Evolutionary conservation across 176 grass and related monocot species (phyloP), one percentile per base, ranked within the genome.

Genomic region (Triticum urartu): DNA sequence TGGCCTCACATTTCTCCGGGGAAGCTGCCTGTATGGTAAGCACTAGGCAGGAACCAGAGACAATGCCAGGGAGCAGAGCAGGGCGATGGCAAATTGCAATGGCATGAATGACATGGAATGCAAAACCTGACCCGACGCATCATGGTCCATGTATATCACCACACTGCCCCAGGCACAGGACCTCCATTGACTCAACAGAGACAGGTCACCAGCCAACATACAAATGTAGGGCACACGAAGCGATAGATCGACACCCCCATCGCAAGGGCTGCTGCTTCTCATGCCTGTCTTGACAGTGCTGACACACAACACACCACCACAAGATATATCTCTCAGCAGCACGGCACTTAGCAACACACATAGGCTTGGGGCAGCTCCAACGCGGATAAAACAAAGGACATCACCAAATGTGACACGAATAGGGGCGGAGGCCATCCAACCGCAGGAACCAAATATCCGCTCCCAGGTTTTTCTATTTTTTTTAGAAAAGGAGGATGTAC

Each of bases 151-250:
- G 68, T 26, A 77, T 40, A 17, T 59, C 71, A 30, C 32, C 63
- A 58, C 68, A 42, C 56, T 32, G 58, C 20, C 9, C 59, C n/a
- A 56, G 33, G 34, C 28, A 76, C 35, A 60, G 28, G 50, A 7
- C 48, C 79, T 82, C 36, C 65, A 79, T 79, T 79, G 73, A 84
- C 64, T 63, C 38, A 33, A 70, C 30, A 72, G 65, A 43, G 47
- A 82, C 43, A 56, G 75, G 58, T 73, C 65, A 74, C 21, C 71
- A 39, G 42, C 43, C 7, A 18, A 28, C 42, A 75, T 18, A 75
- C 24, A 18, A 14, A 24, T 61, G 62, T 65, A 76, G 42, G 58
- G 59, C 33, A 76, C 33, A 60, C 24, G 45, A 13, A 18, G 72
- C 26, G 72, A 50, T 18, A 24, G 43, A 56, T 21, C 22, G 11